Base-by-base conservation (phyloP, 164 flowering plant genomes). In the Piper betle region DNA sequence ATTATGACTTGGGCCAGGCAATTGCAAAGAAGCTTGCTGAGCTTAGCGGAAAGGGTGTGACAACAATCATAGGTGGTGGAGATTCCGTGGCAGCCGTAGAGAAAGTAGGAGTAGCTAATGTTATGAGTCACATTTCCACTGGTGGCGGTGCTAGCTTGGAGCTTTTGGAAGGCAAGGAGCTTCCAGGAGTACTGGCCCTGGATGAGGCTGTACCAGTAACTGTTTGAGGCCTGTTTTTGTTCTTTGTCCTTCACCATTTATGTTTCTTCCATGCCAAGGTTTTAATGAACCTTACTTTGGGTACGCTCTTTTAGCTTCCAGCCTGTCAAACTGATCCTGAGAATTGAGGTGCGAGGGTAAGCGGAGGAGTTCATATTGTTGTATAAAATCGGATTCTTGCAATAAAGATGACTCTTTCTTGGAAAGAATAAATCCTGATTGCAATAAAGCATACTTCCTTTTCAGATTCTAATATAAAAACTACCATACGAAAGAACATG, bases 101-200 rank as follows among this genome's bases (percentile, higher is more conserved):
- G 73, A 84, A 84, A 66, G 87, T 78, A 2, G 93, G 93, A 66
- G 80, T 86, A 37, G 89, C 88, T 6, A 79, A 72, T 4, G 67
- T 70, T 67, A 86, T 87, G 90, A 87, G 90, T 78, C 94, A 87
- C 83, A 84, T 87, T 41, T 87, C 94, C 7, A 87, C 94, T 0
- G 94, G 94, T 58, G 94, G 94, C 68, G 94, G 94, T 76, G 94
- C 94, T 41, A 84, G 88, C 74, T 74, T 87, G 75, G 90, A 87
- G 67, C 67, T 87, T 75, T 69, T 87, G 81, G 90, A 87, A 77
- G 90, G 90, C 52, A 84, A 87, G 72, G 66, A 71, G 53, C 90
- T 87, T 68, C 94, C 94, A 3, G 94, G 90, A 60, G 90, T 87
- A 17, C 68, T 82, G 38, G 88, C 88, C 48, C 90, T 87, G 12